These are phyloP conservation scores for Penicillium sp. DNA, from an alignment of 2,329 filamentous ascomycete genomes.

Conservation along the genomic window DNA sequence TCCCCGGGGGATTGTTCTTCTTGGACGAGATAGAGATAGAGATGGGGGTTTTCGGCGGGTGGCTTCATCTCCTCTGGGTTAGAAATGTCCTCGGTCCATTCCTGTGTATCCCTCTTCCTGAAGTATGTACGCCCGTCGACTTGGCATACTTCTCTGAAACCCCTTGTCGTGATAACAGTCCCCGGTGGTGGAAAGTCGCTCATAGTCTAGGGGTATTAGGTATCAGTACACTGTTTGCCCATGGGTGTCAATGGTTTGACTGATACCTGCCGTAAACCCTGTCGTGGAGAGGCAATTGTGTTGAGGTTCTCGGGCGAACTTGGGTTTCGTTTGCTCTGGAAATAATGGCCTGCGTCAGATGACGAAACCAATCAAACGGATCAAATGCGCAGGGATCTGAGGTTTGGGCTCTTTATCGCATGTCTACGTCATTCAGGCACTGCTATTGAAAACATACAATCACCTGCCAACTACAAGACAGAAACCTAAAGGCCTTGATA, in stretches of 20 bases:
- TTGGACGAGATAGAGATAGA: conserved; percentile 23
- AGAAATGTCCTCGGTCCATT: conserved; percentile 16
- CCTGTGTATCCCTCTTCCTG: conserved; percentile 13
- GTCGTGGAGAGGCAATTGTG: neutral
- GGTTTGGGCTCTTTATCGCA: neutral
- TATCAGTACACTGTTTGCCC: neutral
- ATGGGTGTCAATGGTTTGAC: neutral
- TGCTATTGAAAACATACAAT: too few relatives aligned
- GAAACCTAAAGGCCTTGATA: too few relatives aligned
- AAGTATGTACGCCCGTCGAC: conserved; percentile 17
- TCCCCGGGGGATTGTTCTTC: conserved; percentile 19
- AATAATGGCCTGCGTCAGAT: neutral
- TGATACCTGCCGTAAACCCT: neutral
- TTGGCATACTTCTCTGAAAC: conserved; percentile 20
- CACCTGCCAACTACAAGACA: neutral
- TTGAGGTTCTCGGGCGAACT: neutral
- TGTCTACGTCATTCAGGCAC: neutral
- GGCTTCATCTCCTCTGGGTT: neutral
- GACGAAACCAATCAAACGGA: neutral
- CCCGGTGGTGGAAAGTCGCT: neutral
- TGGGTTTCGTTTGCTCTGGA: neutral
- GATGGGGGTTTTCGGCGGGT: neutral
- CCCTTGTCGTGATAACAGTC: conserved; percentile 9
- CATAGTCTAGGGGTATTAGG: neutral
- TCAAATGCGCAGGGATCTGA: neutral